Percentiles rank a stretch among this genome's conserved stretches.
These are phyloP conservation scores for Mariannaea sp. DNA, from an alignment of 2,329 filamentous ascomycete genomes.

Conservation along the genomic window DNA sequence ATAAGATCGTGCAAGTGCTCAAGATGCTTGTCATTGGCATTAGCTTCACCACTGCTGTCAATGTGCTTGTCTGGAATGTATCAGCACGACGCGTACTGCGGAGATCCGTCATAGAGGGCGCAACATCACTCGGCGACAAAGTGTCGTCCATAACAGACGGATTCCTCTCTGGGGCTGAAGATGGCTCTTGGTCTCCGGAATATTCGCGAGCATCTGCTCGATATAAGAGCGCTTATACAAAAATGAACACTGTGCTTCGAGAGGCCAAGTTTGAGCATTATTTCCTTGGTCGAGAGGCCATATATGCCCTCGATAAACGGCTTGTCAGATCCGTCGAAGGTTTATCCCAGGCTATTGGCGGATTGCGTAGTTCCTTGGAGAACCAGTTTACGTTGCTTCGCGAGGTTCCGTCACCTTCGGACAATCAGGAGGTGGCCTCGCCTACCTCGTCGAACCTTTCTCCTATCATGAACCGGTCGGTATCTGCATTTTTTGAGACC, in stretches of 20 bases:
- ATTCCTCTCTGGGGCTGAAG: slow-evolving; percentile 82
- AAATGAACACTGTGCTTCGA: slow-evolving; percentile 75
- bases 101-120: slow-evolving; percentile 72
- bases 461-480: slow-evolving; percentile 35
- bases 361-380: slow-evolving; percentile 70
- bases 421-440: slow-evolving; percentile 12
- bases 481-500: slow-evolving; percentile 45
- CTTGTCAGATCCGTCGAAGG: slow-evolving; percentile 84
- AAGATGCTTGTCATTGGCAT: slow-evolving; percentile 86
- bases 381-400: slow-evolving; percentile 18
- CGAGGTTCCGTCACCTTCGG: slow-evolving; percentile 1
- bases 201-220: slow-evolving; percentile 65
- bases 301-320: slow-evolving; percentile 78
- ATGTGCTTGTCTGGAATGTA: slow-evolving; percentile 76
- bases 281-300: slow-evolving; percentile 74
- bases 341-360: slow-evolving; percentile 86
- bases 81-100: slow-evolving; percentile 77
- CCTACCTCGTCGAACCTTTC: slow-evolving; percentile 29
- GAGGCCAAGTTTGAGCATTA: slow-evolving; percentile 93
- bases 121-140: slow-evolving; percentile 78
- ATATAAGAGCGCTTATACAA: slow-evolving; percentile 70
- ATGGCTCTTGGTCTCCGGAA: slow-evolving; percentile 70
- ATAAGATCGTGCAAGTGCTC: slow-evolving; percentile 80
- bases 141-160: slow-evolving; percentile 79
- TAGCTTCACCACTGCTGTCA: slow-evolving; percentile 71